Percentiles rank a stretch among this genome's conserved stretches.
phyloP scores from a whole-genome alignment of 192 early-diverging fungal species.

The Coemansia pectinata region DNA sequence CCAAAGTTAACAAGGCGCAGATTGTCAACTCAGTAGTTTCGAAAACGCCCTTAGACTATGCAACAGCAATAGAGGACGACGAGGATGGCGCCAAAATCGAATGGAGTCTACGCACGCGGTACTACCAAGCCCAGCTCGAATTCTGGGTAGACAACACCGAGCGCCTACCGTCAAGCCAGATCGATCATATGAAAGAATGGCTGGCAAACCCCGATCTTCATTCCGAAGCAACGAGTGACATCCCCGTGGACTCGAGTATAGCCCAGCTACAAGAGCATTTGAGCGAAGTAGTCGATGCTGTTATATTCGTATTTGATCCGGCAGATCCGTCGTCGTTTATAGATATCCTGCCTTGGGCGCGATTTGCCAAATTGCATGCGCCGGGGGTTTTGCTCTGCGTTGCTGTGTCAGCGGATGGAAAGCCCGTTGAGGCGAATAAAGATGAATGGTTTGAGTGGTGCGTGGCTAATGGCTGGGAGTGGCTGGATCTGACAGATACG shows the following conservation, averaged over 20 bases:
- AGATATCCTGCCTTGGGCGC: conserved; percentile 50
- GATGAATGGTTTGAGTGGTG: conserved; percentile 48
- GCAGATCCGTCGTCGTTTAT: conserved; percentile 18
- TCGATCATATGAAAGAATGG: conserved; percentile 31
- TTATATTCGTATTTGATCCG: conserved; percentile 45
- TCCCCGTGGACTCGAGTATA: conserved; percentile 23
- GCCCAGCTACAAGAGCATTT: conserved; percentile 32
- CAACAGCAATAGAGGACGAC: neutral
- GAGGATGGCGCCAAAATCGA: conserved; percentile 16
- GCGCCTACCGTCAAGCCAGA: conserved; percentile 9
- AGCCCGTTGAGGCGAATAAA: neutral
- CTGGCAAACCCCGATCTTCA: conserved; percentile 17
- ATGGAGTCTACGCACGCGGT: conserved; percentile 43
- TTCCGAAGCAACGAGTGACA: neutral
- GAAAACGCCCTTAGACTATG: neutral
- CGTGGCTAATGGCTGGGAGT: conserved; percentile 44
- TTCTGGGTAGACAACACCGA: conserved; percentile 53
- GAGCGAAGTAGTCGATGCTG: conserved; percentile 40
- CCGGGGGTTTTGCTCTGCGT: conserved; percentile 41
- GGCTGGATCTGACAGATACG: conserved; percentile 47
- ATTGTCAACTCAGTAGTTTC: conserved; percentile 26
- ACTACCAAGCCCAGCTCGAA: conserved; percentile 35
- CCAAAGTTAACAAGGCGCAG: conserved; percentile 15
- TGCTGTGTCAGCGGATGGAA: neutral
- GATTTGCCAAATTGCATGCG: conserved; percentile 15